Base-by-base conservation (phyloP, 257 asterid species). In the Nicotiana knightiana region DNA sequence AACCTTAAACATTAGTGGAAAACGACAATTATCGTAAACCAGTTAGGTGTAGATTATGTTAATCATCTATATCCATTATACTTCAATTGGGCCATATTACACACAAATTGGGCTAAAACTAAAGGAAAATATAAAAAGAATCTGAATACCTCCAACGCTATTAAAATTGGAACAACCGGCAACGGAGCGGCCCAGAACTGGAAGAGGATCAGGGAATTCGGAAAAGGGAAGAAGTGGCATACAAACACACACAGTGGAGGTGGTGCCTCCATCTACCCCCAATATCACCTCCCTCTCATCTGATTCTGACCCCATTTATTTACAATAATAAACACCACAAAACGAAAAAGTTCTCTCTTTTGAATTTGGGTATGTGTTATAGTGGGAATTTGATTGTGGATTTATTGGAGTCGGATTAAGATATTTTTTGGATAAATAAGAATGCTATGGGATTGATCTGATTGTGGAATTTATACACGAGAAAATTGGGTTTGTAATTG, bases 121-220 rank as follows among this genome's bases (percentile, higher is more conserved):
- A 0, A 68, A 37, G 10, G 9, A 67, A 30, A 35, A 33, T 4
- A 53, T 3, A 62, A 57, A 3, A 18, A 21, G 5, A 75, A 80
- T 12, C 10, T 5, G 28, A 9, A 37, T 90, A 95, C 98, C 99
- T 87, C 99, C 99, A 55, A 96, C 93, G 84, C 99, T 96, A 90
- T 96, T 96, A 91, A 90, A 88, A 85, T 96, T 96, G 84, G 99
- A 94, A 87, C 94, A 96, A 16, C 98, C 98, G 28, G 95, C 92
- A 76, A 87, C 83, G 75, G 96, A 93, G 76, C 97, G 98, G 82
- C 92, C 91, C 30, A 94, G 90, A 76, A 94, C 5, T 26, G 98
- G 97, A 32, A 91, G 85, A 79, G 97, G 97, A 75, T 95, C 97
- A 71, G 97, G 95, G 83, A 91, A 28, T 46, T 51, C 89, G 82